These are phyloP conservation scores for Leccinum proximum DNA, from an alignment of 1,284 basidiomycete species.

Conservation along the genomic window DNA sequence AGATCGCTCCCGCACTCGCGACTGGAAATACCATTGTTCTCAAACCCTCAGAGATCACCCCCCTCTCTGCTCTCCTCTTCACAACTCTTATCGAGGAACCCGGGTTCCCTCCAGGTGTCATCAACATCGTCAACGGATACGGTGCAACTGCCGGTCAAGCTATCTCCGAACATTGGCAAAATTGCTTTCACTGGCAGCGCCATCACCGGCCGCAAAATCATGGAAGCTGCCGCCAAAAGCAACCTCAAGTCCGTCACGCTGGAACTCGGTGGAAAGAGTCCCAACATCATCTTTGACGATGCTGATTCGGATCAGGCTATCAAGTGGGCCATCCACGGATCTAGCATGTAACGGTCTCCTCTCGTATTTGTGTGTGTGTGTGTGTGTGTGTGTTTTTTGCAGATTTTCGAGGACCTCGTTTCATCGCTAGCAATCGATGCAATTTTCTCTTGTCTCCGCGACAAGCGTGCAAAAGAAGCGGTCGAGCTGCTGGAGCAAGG, in stretches of 20 bases:
- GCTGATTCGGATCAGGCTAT: conserved; percentile 59
- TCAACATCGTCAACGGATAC: conserved; percentile 68
- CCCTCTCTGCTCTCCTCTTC: conserved; percentile 40
- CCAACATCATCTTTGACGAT: conserved; percentile 55
- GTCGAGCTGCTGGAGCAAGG: no score
- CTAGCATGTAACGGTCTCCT: no score
- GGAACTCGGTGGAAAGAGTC: conserved; percentile 76
- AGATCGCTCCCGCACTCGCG: conserved; percentile 70
- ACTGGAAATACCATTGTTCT: conserved; percentile 66
- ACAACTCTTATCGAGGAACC: conserved; percentile 34
- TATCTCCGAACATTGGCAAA: conserved; percentile 40
- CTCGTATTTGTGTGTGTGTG: no score
- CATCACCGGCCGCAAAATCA: conserved; percentile 64
- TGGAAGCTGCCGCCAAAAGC: conserved; percentile 60
- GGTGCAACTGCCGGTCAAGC: conserved; percentile 30
- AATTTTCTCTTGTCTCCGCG: neutral
- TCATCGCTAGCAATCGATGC: neutral
- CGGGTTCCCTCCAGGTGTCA: conserved; percentile 64
- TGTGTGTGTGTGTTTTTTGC: neutral
- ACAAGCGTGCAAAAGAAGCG: neutral
- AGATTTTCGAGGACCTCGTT: neutral
- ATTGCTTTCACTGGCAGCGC: conserved; percentile 54
- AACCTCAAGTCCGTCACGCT: conserved; percentile 74
- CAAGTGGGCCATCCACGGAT: conserved; percentile 47
- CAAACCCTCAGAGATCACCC: conserved; percentile 73